Base-by-base conservation (phyloP, 208 protist species). In the Crithidia brevicula region DNA sequence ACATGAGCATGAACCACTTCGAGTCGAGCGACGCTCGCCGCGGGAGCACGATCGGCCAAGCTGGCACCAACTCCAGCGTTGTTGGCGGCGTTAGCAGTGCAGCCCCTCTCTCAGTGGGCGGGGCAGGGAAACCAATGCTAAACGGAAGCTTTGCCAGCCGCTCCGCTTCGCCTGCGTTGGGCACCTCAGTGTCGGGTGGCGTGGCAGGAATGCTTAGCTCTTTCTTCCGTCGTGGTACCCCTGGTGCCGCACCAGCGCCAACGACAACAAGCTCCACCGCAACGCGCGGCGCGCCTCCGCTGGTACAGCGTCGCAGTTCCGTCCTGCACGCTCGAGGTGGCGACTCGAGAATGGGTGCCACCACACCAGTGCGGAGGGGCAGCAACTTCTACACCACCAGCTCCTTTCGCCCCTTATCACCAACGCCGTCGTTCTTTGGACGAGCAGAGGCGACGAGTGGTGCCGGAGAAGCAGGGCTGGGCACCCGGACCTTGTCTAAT, bases 1-100 rank as follows among this genome's bases (percentile, higher is more conserved):
- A 74, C 53, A 54, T 52, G 4, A 88, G 62, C 36, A 52, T 92
- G 31, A 82, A 88, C 27, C 51, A 80, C 7, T 74, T 74, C 23
- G 80, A 92, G 33, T 66, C 27, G 4, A 63, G 36, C 25, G 67
- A 43, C 1, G 45, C 33, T 6, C 47, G 36, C 3, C 56, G 56
- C 8, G 46, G 34, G 7, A 57, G 11, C 53, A n/a, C 34, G 18
- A 28, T 9, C 33, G 61, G 31, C 4, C 6, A 5, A 7, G 23
- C 16, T 23, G 20, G 5, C 9, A 25, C 28, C 33, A 11, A 11
- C 22, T 18, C 8, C 46, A 9, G 10, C 6, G 46, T 18, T 23
- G 42, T 10, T n/a, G 22, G 16, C 16, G 42, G 10, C 28, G 28
- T 25, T 38, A 18, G 8, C 28, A 38, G 50, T 18, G 28, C 28